A percentile compares a stretch with the other conserved stretches of the same genome.
Evolutionary conservation across 2,329 filamentous ascomycete species (phyloP).

Genomic region (Pezicula radicicola): DNA sequence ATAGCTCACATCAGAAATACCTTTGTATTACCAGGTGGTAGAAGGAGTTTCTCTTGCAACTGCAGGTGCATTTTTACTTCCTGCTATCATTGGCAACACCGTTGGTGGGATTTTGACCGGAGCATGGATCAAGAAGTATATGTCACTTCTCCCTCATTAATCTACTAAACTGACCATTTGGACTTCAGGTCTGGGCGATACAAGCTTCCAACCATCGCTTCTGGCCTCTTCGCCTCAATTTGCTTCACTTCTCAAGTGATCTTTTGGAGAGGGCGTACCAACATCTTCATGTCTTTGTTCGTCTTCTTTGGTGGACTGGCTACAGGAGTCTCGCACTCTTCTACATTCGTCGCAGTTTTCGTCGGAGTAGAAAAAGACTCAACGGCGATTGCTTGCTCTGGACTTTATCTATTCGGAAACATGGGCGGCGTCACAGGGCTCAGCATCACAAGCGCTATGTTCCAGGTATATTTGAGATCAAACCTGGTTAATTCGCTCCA

Average conservation of each 20-base stretch:
- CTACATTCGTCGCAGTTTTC: slow-evolving; percentile 47
- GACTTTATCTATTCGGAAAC: slow-evolving; percentile 38
- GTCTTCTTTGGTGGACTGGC: slow-evolving; percentile 55
- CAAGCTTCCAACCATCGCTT: slow-evolving; percentile 49
- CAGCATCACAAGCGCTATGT: slow-evolving; percentile 8
- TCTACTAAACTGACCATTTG: not conserved
- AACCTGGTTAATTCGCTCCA: not conserved
- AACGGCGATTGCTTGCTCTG: slow-evolving; percentile 46
- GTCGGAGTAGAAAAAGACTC: slow-evolving; percentile 41
- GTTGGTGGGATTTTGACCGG: slow-evolving; percentile 60
- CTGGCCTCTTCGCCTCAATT: slow-evolving; percentile 44
- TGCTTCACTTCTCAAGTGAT: slow-evolving; percentile 51
- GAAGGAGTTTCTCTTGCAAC: slow-evolving; percentile 52
- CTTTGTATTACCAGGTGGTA: slow-evolving; percentile 68
- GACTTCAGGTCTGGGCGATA: slow-evolving; percentile 50
- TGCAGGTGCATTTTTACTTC: slow-evolving; percentile 60
- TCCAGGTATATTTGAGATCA: slow-evolving; percentile 4
- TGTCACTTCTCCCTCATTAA: not conserved
- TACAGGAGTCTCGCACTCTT: slow-evolving; percentile 42
- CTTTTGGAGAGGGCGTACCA: slow-evolving; percentile 59
- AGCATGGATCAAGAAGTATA: slow-evolving; percentile 25
- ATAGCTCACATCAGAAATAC: slow-evolving; percentile 60
- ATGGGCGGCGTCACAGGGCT: slow-evolving; percentile 18
- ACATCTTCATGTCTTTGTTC: slow-evolving; percentile 53
- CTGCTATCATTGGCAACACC: slow-evolving; percentile 65